phyloP scores from a whole-genome alignment of 768 basidiomycete species.

The Hemileccinum rubropunctum region DNA sequence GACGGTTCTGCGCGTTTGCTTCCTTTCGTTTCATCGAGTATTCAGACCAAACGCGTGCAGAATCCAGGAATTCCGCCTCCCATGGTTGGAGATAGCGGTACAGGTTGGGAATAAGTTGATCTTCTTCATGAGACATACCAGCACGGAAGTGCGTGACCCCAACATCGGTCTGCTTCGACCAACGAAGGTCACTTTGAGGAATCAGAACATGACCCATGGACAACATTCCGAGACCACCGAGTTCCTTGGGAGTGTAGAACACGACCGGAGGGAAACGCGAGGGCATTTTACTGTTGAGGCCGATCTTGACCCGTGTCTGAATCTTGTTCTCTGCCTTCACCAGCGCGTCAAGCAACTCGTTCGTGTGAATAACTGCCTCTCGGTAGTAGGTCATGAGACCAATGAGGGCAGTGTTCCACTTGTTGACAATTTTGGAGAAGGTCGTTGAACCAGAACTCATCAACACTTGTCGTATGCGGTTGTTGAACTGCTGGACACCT shows the following conservation, averaged over 20 bases:
- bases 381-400: constrained; percentile 98
- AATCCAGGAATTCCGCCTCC: constrained; percentile 97
- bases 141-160: constrained; percentile 99
- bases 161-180: constrained; percentile 98
- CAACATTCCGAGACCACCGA: constrained; percentile 97
- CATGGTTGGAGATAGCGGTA: constrained; percentile 97
- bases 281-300: constrained; percentile 99
- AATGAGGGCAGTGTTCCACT: constrained; percentile 95
- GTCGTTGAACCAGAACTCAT: constrained; percentile 99
- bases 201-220: constrained; percentile 99
- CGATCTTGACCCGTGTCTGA: constrained; percentile 99
- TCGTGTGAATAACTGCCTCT: constrained; percentile 96
- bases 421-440: constrained; percentile 98
- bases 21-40: constrained; percentile 99
- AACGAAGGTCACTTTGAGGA: constrained; percentile 94
- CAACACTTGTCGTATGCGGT: constrained; percentile 91
- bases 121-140: constrained; percentile 95
- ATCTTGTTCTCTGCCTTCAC: constrained; percentile 99
- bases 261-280: constrained; percentile 97
- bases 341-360: constrained; percentile 90
- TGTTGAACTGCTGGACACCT: constrained; percentile 96
- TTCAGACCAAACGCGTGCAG: constrained; percentile 98
- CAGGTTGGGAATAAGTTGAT: constrained; percentile 94
- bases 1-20: constrained; percentile 97
- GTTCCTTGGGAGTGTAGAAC: constrained; percentile 97